Evolutionary conservation across 1,284 basidiomycete genomes (phyloP).

Genomic region (Trichosporon asahii): DNA sequence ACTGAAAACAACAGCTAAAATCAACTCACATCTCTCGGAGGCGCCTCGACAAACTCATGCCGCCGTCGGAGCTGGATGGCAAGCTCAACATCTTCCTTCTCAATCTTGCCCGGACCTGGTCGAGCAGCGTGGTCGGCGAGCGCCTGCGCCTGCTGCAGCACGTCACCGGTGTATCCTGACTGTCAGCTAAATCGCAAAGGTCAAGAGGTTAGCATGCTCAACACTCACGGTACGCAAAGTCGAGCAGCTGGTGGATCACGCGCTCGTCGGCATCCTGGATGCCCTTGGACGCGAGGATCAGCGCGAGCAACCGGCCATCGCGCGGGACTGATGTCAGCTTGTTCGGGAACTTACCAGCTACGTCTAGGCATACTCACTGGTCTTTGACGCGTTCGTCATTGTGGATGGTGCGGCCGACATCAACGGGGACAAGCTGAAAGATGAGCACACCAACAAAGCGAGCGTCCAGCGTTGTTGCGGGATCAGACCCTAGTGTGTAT

Average conservation of each 20-base stretch:
- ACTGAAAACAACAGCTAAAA: not conserved
- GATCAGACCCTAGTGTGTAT: not conserved
- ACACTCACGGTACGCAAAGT: slow-evolving; percentile 77
- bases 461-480: not conserved
- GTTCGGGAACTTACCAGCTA: not conserved
- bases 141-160: slow-evolving; percentile 82
- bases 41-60: slow-evolving; percentile 87
- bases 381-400: slow-evolving; percentile 18
- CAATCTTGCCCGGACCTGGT: slow-evolving; percentile 62
- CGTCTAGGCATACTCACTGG: slow-evolving; percentile 7
- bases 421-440: not conserved
- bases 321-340: slow-evolving; percentile 58
- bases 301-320: slow-evolving; percentile 85
- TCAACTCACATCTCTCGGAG: slow-evolving; percentile 83
- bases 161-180: slow-evolving; percentile 77
- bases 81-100: slow-evolving; percentile 84
- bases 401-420: slow-evolving; percentile 8
- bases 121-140: slow-evolving; percentile 90
- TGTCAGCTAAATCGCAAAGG: not conserved
- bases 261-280: slow-evolving; percentile 90
- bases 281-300: slow-evolving; percentile 89
- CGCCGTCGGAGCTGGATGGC: slow-evolving; percentile 91
- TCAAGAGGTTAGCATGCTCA: not conserved
- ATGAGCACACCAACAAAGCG: not conserved
- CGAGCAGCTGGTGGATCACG: slow-evolving; percentile 89